Evolutionary conservation across 179 eudicot genomes (phyloP).

Genomic region (Corrigiola litoralis): DNA sequence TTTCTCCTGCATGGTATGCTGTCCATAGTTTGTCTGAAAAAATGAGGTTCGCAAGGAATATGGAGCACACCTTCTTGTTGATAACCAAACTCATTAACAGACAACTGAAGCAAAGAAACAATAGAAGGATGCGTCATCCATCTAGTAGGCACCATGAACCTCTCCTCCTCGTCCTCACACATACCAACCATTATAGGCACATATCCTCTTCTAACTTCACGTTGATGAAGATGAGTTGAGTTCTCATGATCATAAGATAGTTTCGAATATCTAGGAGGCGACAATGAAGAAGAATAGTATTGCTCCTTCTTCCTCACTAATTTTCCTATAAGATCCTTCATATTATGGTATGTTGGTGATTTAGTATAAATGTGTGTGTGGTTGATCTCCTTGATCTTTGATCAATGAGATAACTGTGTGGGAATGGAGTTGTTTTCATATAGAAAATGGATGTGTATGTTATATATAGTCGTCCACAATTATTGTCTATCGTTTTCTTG

Average conservation of each 20-base stretch:
- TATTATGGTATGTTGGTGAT: not conserved
- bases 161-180: slow-evolving; percentile 16
- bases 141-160: slow-evolving; percentile 25
- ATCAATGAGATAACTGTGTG: too few relatives aligned
- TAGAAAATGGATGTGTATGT: not conserved
- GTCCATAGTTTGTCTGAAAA: slow-evolving; percentile 14
- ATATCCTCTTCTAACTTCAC: slow-evolving; percentile 16
- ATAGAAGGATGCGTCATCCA: slow-evolving; percentile 29
- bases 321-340: slow-evolving; percentile 15
- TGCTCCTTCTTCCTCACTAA: slow-evolving; percentile 17
- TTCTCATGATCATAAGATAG: not conserved
- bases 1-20: slow-evolving; percentile 4
- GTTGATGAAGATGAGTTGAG: not conserved
- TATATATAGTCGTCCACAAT: not conserved
- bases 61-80: slow-evolving; percentile 26
- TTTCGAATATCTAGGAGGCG: slow-evolving; percentile 10
- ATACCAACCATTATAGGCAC: slow-evolving; percentile 27
- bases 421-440: too few relatives aligned
- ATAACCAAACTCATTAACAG: slow-evolving; percentile 26
- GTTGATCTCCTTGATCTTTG: too few relatives aligned
- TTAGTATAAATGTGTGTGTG: not conserved
- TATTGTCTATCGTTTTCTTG: not conserved
- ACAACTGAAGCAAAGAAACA: slow-evolving; percentile 19
- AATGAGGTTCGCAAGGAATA: slow-evolving; percentile 24
- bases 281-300: not conserved